Evolutionary conservation across 352 stramenopile genomes (phyloP), one percentile per base, ranked within the genome.

Genomic region (Saprolegnia diclina): DNA sequence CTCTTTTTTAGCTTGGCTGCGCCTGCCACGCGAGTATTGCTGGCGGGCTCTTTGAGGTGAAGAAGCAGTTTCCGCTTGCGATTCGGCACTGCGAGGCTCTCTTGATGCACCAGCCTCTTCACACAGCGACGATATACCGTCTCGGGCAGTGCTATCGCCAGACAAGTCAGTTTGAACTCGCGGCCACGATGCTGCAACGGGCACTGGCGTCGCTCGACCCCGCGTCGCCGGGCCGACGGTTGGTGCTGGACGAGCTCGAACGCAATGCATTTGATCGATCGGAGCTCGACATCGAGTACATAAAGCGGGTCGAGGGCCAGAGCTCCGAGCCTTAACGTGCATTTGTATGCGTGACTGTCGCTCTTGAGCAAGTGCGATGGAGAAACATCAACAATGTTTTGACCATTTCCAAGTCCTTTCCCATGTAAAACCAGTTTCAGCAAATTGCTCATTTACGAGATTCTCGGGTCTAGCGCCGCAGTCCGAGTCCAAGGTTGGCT

Each of bases 21-120:
- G 63, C 63, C 16, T 69, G 63, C 42, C 63, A 69, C 22, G 29
- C 54, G 24, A 69, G 50, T 24, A 69, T 69, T 53, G 63, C 63
- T 3, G 50, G 63, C 38, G 63, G 63, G 32, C 54, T 61, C 38
- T 29, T 69, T 11, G 63, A 69, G 21, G 62, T 61, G 63, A 57
- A 46, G 2, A 69, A 69, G 53, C 13, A 69, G n/a, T 48, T 52
- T 45, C 24, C 13, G 5, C 19, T 11, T n/a, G 63, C 63, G 5
- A 26, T 61, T 10, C 22, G 50, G 32, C 63, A 69, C 53, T 63
- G 48, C 46, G 14, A 48, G 18, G 53, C 63, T 16, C 45, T 24
- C 10, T 45, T 69, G 21, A 24, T 5, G 9, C 19, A 62, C 18
- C 44, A 59, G 11, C 63, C 63, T 19, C n/a, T 24, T 4, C 24